Base-by-base conservation (phyloP, 345 rosid genomes). In the Rubroshorea leprosula region DNA sequence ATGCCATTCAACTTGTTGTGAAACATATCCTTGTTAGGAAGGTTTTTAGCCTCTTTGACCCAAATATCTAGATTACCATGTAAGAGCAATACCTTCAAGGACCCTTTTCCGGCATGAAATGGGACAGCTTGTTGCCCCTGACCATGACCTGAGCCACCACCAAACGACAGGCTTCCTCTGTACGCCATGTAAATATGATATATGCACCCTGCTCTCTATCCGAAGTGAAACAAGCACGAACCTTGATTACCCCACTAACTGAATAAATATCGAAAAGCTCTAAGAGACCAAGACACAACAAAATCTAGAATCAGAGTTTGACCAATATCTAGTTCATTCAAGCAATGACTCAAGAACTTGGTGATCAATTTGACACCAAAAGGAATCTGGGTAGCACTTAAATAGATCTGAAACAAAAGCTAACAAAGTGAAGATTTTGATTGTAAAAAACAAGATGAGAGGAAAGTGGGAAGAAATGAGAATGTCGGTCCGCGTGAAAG, bases 11-110 rank as follows among this genome's bases (percentile, higher is more conserved):
- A 58, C 51, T 60, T 78, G 65, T 77, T 81, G 60, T 88, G 98
- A 58, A 91, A 78, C 63, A 78, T 71, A 66, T 92, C 98, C 87
- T 88, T 74, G 71, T 92, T 92, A 5, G 98, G 98, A 24, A 92
- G 89, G 70, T 83, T 81, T 39, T 80, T 81, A 64, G 96, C 98
- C 57, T 81, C 84, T 70, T 78, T 82, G 62, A 91, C 85, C 88
- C 83, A 84, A 63, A 91, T 81, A 59, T 88, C 96, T 56, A 91
- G 65, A 66, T 79, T 83, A 15, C 98, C 98, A 73, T 91, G 98
- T 57, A 91, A 71, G 38, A 81, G 79, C 24, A 76, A 53, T 8
- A 76, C 71, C 64, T 79, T 74, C 60, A 83, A 53, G 47, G 92
- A 84, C 39, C 73, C 83, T 27, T 68, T 70, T 58, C 51, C 70